phyloP scores from a whole-genome alignment of 2,329 filamentous ascomycete species.

The Fusarium avenaceum region DNA sequence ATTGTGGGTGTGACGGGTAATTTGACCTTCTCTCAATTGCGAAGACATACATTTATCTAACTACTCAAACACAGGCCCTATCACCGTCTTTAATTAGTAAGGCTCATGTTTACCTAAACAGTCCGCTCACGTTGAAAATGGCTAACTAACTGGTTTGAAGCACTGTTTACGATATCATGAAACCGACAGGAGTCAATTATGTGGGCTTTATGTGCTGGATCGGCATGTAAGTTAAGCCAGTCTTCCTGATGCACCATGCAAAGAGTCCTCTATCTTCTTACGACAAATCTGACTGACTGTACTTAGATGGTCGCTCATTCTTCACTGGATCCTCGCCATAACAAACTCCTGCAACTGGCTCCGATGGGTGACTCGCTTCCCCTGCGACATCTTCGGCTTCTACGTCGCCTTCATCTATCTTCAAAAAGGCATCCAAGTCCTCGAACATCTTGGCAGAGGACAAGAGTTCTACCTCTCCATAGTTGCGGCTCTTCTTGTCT shows the following conservation, averaged over 20 bases:
- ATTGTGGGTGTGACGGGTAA: slow-evolving; percentile 89
- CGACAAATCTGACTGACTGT: slow-evolving; percentile 2
- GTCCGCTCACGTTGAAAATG: background rate
- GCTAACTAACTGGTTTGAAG: slow-evolving; percentile 52
- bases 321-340: slow-evolving; percentile 86
- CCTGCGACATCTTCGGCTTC: slow-evolving; percentile 94
- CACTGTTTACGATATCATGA: slow-evolving; percentile 91
- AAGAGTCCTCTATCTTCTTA: no score
- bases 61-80: slow-evolving; percentile 70
- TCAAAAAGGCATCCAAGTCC: slow-evolving; percentile 89
- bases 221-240: slow-evolving; percentile 72
- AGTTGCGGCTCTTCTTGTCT: slow-evolving; percentile 80
- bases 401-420: slow-evolving; percentile 94
- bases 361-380: slow-evolving; percentile 91
- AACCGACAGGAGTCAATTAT: slow-evolving; percentile 81
- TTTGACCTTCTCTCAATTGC: slow-evolving; percentile 12
- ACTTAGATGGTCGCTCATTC: slow-evolving; percentile 80
- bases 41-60: slow-evolving; percentile 14
- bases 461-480: slow-evolving; percentile 84
- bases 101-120: slow-evolving; percentile 32
- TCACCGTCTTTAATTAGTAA: slow-evolving; percentile 92
- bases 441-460: slow-evolving; percentile 78
- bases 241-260: background rate
- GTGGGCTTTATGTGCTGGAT: slow-evolving; percentile 94
- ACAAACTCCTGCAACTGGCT: slow-evolving; percentile 90